phyloP scores from a whole-genome alignment of 2,329 filamentous ascomycete species.

The Triangularia setosa region DNA sequence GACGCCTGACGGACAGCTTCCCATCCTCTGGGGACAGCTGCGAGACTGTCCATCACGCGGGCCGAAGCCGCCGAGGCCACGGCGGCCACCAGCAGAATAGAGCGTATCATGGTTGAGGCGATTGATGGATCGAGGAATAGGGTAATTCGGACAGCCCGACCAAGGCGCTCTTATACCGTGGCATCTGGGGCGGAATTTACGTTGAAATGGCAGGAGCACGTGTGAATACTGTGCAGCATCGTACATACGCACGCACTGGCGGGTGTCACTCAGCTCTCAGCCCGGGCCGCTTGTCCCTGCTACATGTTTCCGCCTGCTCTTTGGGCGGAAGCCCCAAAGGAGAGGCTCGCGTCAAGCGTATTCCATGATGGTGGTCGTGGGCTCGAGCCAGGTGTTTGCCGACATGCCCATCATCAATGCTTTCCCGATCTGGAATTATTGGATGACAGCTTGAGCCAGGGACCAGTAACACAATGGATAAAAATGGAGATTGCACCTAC shows the following conservation, averaged over 20 bases:
- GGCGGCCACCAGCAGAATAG: conserved; percentile 25
- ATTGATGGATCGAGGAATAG: neutral
- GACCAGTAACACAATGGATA: no score
- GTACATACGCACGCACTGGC: neutral
- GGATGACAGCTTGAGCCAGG: neutral
- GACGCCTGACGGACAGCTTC: conserved; percentile 32
- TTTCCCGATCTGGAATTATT: neutral
- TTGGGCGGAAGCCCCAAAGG: neutral
- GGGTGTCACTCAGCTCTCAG: neutral
- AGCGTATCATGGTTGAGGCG: conserved; percentile 11
- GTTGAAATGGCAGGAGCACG: neutral
- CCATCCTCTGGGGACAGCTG: conserved; percentile 38
- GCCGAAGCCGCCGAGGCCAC: conserved; percentile 31
- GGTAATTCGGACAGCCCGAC: neutral
- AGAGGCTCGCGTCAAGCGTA: neutral
- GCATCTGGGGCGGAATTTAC: neutral
- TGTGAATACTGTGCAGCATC: neutral
- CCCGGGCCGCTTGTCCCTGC: neutral
- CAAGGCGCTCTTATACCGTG: neutral
- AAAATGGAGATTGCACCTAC: no score
- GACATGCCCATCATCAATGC: neutral
- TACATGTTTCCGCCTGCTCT: neutral
- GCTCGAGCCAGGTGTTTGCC: conserved; percentile 1
- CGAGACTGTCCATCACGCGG: conserved; percentile 37
- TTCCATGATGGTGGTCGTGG: neutral